phyloP scores from a whole-genome alignment of 768 basidiomycete genomes.

The Hygrophoropsis aurantiaca region DNA sequence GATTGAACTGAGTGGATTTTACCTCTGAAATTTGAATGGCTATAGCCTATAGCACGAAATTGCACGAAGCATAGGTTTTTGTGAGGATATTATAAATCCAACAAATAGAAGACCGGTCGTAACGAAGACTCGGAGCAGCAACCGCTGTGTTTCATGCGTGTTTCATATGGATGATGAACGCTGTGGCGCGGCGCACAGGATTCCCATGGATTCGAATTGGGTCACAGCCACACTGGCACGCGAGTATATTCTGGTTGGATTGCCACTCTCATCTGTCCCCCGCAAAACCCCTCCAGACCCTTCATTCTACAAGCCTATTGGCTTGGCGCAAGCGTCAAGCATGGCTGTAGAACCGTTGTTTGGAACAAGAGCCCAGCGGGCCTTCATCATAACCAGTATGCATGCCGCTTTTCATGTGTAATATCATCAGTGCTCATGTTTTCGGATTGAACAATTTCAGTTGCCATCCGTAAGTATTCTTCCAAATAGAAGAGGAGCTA shows the following conservation, averaged over 20 bases:
- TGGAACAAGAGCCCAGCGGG: slow-evolving; percentile 68
- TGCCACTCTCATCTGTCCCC: slow-evolving; percentile 9
- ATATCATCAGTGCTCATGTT: slow-evolving; percentile 6
- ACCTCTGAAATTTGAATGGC: too few relatives aligned
- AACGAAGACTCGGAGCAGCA: too few relatives aligned
- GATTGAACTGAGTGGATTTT: too few relatives aligned
- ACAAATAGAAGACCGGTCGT: too few relatives aligned
- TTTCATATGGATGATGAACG: too few relatives aligned
- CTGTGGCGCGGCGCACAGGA: too few relatives aligned
- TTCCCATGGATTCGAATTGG: background rate
- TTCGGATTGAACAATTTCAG: slow-evolving; percentile 29
- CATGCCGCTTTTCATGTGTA: slow-evolving; percentile 7
- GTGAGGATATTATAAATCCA: too few relatives aligned
- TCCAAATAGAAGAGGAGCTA: background rate
- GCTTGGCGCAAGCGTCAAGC: slow-evolving; percentile 15
- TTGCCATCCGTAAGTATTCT: slow-evolving; percentile 55
- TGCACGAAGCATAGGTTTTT: too few relatives aligned
- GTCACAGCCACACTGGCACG: slow-evolving; percentile 20
- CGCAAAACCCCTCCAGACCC: background rate
- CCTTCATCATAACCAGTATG: slow-evolving; percentile 73
- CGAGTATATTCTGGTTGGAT: background rate
- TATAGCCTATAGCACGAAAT: too few relatives aligned
- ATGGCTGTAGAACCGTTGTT: slow-evolving; percentile 77
- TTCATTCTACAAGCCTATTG: slow-evolving; percentile 1
- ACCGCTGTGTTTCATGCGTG: too few relatives aligned